These are phyloP conservation scores for Tylopilus intermedius DNA, from an alignment of 768 basidiomycete genomes.

Conservation along the genomic window DNA sequence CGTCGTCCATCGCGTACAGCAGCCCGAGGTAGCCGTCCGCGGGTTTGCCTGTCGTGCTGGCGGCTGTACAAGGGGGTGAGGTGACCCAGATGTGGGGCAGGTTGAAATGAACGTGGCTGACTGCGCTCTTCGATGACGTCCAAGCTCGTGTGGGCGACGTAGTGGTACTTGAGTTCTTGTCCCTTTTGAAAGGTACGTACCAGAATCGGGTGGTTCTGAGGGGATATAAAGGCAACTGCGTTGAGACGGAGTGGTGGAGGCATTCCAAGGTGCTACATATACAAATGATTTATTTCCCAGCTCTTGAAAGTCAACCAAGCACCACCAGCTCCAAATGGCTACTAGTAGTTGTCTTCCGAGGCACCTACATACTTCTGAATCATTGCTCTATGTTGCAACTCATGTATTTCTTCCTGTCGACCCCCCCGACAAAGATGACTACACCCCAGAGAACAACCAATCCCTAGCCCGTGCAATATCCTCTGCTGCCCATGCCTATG, in stretches of 20 bases:
- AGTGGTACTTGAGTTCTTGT: conserved; percentile 78
- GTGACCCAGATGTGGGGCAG: neutral
- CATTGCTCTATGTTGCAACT: no score
- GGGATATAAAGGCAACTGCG: conserved; percentile 81
- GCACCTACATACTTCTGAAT: no score
- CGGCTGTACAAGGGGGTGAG: no score
- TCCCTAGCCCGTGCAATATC: neutral
- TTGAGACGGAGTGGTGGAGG: conserved; percentile 65
- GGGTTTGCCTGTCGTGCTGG: no score
- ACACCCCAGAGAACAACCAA: neutral
- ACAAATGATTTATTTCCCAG: no score
- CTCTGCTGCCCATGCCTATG: neutral
- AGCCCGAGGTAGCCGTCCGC: no score
- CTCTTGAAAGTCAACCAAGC: no score
- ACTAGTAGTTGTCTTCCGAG: no score
- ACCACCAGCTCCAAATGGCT: no score
- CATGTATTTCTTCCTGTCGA: no score
- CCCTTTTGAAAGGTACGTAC: conserved; percentile 65
- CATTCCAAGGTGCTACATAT: conserved; percentile 35
- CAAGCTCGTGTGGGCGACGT: conserved; percentile 84
- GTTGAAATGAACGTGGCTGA: conserved; percentile 34
- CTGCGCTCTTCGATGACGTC: conserved; percentile 92
- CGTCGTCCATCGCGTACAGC: no score
- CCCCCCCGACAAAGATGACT: neutral
- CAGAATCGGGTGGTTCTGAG: conserved; percentile 74